Evolutionary conservation across 305 asterid species (phyloP).

Genomic region (Euphrasia arctica): DNA sequence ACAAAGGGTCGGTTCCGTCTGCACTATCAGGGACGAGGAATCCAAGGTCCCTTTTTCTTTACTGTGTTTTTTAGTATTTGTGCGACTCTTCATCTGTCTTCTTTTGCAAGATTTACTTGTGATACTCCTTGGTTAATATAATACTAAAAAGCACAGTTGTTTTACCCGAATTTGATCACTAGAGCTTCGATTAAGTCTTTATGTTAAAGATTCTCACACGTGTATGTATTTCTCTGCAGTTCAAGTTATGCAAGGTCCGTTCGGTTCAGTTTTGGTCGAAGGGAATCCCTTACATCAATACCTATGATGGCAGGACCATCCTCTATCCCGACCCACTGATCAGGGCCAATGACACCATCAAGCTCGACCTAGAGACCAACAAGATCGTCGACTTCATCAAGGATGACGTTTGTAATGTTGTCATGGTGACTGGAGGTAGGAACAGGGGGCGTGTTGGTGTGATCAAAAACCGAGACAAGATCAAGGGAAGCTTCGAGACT

Average conservation of each 20-base stretch:
- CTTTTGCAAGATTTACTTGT: background rate
- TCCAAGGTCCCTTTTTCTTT: slow-evolving; percentile 40
- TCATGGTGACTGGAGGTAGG: slow-evolving; percentile 77
- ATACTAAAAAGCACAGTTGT: too few relatives aligned
- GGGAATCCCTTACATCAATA: slow-evolving; percentile 62
- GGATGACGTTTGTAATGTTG: slow-evolving; percentile 71
- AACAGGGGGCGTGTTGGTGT: slow-evolving; percentile 69
- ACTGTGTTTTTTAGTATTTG: background rate
- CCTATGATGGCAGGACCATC: slow-evolving; percentile 67
- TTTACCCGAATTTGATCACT: too few relatives aligned
- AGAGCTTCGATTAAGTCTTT: too few relatives aligned
- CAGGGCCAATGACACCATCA: slow-evolving; percentile 66
- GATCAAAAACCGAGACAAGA: slow-evolving; percentile 66
- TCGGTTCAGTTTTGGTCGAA: slow-evolving; percentile 60
- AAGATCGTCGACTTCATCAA: slow-evolving; percentile 58
- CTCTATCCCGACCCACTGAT: slow-evolving; percentile 69
- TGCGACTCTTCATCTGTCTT: background rate
- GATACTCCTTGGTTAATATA: background rate
- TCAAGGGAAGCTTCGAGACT: slow-evolving; percentile 63
- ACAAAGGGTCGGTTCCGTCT: slow-evolving; percentile 51
- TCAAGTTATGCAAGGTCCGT: slow-evolving; percentile 66
- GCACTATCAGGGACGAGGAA: slow-evolving; percentile 62
- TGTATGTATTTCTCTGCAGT: slow-evolving; percentile 27
- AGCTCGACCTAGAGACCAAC: slow-evolving; percentile 51
- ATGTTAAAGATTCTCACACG: background rate